A percentile compares a stretch with the other conserved stretches of the same genome.
These are phyloP conservation scores for Polytrichum commune DNA, from an alignment of 225 moss, liverwort and hornwort species.

Conservation along the genomic window DNA sequence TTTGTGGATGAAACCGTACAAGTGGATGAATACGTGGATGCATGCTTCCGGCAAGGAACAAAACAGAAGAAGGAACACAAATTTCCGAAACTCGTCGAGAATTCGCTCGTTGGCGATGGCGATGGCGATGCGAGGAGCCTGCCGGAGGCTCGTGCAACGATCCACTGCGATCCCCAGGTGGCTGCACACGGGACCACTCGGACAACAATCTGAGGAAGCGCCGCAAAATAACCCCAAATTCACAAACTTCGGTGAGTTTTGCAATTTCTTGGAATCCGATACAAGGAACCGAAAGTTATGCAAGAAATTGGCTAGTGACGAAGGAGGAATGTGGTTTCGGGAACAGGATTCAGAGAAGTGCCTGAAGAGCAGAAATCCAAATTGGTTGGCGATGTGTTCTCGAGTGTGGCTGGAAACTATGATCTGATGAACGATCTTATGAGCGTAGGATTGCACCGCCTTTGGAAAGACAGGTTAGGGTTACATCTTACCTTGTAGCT, in stretches of 20 bases:
- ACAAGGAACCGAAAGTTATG: background rate
- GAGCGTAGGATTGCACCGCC: constrained; percentile 91
- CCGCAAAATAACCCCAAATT: constrained; percentile 29
- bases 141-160: constrained; percentile 29
- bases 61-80: no score
- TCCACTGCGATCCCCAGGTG: constrained; percentile 1
- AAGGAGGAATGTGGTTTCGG: constrained; percentile 8
- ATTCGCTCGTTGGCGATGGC: constrained; percentile 17
- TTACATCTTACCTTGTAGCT: background rate
- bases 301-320: background rate
- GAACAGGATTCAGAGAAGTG: constrained; percentile 78
- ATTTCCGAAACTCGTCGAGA: no score
- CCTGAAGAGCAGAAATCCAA: constrained; percentile 79
- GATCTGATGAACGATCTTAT: constrained; percentile 99
- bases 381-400: constrained; percentile 90
- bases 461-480: constrained; percentile 93
- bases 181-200: constrained; percentile 28
- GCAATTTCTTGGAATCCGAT: background rate
- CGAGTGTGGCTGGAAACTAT: constrained; percentile 87
- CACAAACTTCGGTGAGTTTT: constrained; percentile 50
- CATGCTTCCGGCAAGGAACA: no score
- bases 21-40: no score
- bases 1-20: no score
- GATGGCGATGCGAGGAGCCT: constrained; percentile 42
- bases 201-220: constrained; percentile 7